Evolutionary conservation across 768 basidiomycete genomes (phyloP).

Genomic region (Aureoboletus auriporus): DNA sequence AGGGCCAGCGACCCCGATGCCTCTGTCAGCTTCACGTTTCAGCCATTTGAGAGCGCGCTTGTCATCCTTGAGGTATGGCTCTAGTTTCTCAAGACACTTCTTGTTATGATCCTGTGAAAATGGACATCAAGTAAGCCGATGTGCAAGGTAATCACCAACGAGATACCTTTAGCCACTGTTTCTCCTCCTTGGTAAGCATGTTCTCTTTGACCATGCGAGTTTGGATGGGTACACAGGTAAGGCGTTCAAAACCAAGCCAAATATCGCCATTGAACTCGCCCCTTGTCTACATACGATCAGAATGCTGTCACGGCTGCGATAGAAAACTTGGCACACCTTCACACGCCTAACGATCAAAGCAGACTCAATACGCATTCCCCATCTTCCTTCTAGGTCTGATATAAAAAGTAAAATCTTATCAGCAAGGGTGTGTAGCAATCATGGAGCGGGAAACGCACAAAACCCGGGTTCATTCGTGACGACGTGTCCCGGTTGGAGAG

Average conservation of each 20-base stretch:
- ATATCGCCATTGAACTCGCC: constrained; percentile 65
- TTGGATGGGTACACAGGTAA: constrained; percentile 94
- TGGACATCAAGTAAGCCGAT: constrained; percentile 8
- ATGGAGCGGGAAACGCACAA: constrained; percentile 48
- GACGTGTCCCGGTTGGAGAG: constrained; percentile 82
- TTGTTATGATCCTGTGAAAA: constrained; percentile 73
- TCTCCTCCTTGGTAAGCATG: constrained; percentile 84
- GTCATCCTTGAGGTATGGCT: constrained; percentile 68
- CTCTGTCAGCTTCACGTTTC: constrained; percentile 68
- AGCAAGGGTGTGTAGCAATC: constrained; percentile 13
- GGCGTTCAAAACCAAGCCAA: constrained; percentile 89
- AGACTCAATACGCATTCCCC: constrained; percentile 92
- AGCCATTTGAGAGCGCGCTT: constrained; percentile 81
- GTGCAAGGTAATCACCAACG: constrained; percentile 15
- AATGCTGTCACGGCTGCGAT: constrained; percentile 1
- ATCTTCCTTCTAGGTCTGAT: constrained; percentile 70
- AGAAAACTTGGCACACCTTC: constrained; percentile 28
- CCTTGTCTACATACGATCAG: constrained; percentile 49
- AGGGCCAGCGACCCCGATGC: constrained; percentile 63
- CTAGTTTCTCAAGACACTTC: constrained; percentile 59
- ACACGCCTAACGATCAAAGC: constrained; percentile 70
- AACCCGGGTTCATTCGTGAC: constrained; percentile 94
- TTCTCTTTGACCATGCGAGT: constrained; percentile 81
- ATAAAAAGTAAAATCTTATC: constrained; percentile 3
- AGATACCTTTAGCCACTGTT: constrained; percentile 73